phyloP scores from a whole-genome alignment of 768 basidiomycete species.

The Mycena olivaceomarginata region DNA sequence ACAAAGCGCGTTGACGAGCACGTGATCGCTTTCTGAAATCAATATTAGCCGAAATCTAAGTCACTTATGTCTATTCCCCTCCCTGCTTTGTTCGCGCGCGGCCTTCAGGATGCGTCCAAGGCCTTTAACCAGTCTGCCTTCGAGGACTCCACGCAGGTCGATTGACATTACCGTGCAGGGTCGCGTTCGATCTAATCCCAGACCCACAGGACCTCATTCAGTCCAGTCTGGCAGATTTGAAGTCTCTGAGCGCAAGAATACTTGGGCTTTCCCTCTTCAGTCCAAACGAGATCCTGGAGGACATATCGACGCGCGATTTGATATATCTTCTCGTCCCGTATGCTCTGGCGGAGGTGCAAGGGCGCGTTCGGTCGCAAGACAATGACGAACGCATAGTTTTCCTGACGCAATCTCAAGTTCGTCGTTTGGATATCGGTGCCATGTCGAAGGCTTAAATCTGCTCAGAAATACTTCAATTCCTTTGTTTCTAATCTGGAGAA shows the following conservation, averaged over 20 bases:
- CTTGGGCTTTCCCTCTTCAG: constrained; percentile 84
- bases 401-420: constrained; percentile 76
- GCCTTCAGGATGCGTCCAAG: constrained; percentile 62
- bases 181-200: neutral
- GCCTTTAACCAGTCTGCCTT: constrained; percentile 61
- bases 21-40: constrained; percentile 12
- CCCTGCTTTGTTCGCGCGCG: constrained; percentile 59
- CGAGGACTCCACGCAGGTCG: constrained; percentile 66
- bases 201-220: constrained; percentile 73
- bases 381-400: constrained; percentile 74
- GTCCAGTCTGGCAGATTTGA: constrained; percentile 74
- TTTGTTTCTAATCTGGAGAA: constrained; percentile 74
- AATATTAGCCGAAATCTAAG: too few relatives aligned
- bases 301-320: constrained; percentile 86
- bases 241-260: constrained; percentile 71
- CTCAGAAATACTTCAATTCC: constrained; percentile 67
- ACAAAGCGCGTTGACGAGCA: neutral
- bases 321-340: constrained; percentile 86
- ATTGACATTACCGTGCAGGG: neutral
- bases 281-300: constrained; percentile 88
- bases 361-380: constrained; percentile 74
- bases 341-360: constrained; percentile 78
- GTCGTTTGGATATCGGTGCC: constrained; percentile 45
- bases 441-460: neutral
- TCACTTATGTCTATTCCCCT: constrained; percentile 55